Percentiles rank a stretch among this genome's conserved stretches.
phyloP scores from a whole-genome alignment of 2,329 filamentous ascomycete genomes.

The Diplodia corticola region DNA sequence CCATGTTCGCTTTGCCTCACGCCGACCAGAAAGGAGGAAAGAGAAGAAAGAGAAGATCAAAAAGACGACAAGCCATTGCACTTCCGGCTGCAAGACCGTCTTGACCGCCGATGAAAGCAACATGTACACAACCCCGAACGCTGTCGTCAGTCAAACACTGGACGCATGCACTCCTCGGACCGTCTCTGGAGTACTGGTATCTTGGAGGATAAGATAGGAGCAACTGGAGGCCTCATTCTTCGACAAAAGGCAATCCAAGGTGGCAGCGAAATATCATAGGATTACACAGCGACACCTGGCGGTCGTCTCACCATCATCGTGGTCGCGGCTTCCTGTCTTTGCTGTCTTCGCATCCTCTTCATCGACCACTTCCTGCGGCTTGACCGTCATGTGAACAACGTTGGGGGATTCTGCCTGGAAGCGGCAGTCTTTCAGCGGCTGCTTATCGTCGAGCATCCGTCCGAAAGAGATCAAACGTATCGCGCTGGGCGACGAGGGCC shows the following conservation, averaged over 20 bases:
- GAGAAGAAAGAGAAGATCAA: background rate
- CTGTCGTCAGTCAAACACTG: background rate
- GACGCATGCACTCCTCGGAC: constrained; percentile 6
- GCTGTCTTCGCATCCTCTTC: constrained; percentile 71
- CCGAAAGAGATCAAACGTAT: constrained; percentile 93
- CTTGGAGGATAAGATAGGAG: constrained; percentile 13
- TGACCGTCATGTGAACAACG: constrained; percentile 92
- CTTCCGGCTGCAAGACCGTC: background rate
- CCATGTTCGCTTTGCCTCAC: constrained; percentile 19
- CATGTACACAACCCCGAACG: constrained; percentile 5
- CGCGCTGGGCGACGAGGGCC: constrained; percentile 80
- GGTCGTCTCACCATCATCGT: constrained; percentile 57
- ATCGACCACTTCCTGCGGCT: constrained; percentile 78
- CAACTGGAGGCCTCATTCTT: background rate
- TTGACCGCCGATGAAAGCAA: background rate
- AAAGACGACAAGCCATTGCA: background rate
- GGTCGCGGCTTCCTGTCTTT: constrained; percentile 55
- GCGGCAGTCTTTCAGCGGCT: constrained; percentile 76
- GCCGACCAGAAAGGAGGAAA: background rate
- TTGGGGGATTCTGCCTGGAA: constrained; percentile 75
- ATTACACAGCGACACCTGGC: constrained; percentile 67
- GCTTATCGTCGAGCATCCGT: constrained; percentile 86
- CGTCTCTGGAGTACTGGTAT: constrained; percentile 10
- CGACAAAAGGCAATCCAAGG: background rate
- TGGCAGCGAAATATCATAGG: constrained; percentile 34